Evolutionary conservation across 208 protist genomes (phyloP), one percentile per base, ranked within the genome.

Genomic region (Leishmania turanica): DNA sequence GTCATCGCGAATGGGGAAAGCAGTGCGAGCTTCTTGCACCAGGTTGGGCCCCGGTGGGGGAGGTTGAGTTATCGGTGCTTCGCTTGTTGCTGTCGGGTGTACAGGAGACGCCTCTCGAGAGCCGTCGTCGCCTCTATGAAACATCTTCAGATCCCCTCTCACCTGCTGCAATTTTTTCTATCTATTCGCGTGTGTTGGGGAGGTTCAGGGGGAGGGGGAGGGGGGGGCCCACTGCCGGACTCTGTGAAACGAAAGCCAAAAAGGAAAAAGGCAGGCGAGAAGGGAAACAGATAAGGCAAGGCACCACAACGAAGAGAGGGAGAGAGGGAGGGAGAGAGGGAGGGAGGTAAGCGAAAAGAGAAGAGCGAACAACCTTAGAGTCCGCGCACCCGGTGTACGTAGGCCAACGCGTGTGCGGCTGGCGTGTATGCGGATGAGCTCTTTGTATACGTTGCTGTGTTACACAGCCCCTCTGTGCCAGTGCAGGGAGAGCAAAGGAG

Each of bases 91-190:
- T 40, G 71, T 42, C 51, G 31, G 27, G 7, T 31, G 45, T 34
- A 27, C 49, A 31, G 34, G n/a, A 42, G 71, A 45, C 45, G 71
- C 11, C 49, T 60, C 68, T 72, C 24, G 19, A 72, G 42, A 17
- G 19, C 42, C 11, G 49, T 72, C 42, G 24, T 11, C 24, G 68
- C 24, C 53, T 21, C 21, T 53, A 17, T 72, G 68, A 2, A 53
- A 53, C 68, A 72, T 72, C 42, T 21, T 72, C 68, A 51, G 68
- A 72, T 34, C 68, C 42, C 21, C 45, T 53, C 68, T 17, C 42
- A 2, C 7, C 68, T 37, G 13, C 13, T 40, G 13, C 13, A 40
- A n/a, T 45, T 31, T 64, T 64, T 24, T 24, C 24, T 31, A 2
- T 24, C 6, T 49, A 13, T 69, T 21, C 2, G 17, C 34, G 34